These are phyloP conservation scores for Scheffersomyces segobiensis DNA, from an alignment of 1,139 yeast genomes.

Conservation along the genomic window DNA sequence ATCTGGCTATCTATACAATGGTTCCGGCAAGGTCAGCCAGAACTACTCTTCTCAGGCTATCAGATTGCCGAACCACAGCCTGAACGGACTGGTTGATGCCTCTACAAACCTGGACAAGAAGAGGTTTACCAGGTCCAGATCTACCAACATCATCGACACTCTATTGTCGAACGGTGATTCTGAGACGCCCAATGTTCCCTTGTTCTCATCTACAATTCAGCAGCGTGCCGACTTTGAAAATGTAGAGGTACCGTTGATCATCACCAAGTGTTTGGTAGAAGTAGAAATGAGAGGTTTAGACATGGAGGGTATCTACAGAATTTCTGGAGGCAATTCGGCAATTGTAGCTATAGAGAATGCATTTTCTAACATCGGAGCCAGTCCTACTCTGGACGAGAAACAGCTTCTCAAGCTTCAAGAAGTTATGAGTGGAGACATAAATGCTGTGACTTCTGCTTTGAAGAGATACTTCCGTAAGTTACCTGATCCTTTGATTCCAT, in stretches of 20 bases:
- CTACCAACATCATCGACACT: constrained; percentile 48
- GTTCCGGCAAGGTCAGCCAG: constrained; percentile 15
- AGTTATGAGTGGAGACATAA: constrained; percentile 65
- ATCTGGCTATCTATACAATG: constrained; percentile 1
- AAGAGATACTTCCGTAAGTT: constrained; percentile 83
- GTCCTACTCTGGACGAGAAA: constrained; percentile 33
- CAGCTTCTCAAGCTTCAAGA: constrained; percentile 44
- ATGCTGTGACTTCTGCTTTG: constrained; percentile 83
- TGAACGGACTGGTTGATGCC: not conserved
- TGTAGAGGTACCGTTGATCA: constrained; percentile 64
- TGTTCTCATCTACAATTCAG: constrained; percentile 55
- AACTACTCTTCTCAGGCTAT: constrained; percentile 15
- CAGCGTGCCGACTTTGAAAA: constrained; percentile 62
- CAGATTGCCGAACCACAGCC: constrained; percentile 11
- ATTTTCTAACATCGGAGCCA: constrained; percentile 33
- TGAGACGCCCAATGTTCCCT: constrained; percentile 20
- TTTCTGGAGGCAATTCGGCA: constrained; percentile 85
- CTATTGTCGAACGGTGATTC: constrained; percentile 20
- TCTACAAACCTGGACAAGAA: constrained; percentile 7
- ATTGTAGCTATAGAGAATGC: constrained; percentile 57
- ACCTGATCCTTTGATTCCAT: constrained; percentile 84
- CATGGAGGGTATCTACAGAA: constrained; percentile 86
- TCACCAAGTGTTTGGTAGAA: constrained; percentile 72
- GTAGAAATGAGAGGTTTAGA: constrained; percentile 75
- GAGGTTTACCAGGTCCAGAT: constrained; percentile 43